Evolutionary conservation across 192 early-diverging fungal species (phyloP), one percentile per base, ranked within the genome.

Genomic region (Globomyces pollinis-pini): DNA sequence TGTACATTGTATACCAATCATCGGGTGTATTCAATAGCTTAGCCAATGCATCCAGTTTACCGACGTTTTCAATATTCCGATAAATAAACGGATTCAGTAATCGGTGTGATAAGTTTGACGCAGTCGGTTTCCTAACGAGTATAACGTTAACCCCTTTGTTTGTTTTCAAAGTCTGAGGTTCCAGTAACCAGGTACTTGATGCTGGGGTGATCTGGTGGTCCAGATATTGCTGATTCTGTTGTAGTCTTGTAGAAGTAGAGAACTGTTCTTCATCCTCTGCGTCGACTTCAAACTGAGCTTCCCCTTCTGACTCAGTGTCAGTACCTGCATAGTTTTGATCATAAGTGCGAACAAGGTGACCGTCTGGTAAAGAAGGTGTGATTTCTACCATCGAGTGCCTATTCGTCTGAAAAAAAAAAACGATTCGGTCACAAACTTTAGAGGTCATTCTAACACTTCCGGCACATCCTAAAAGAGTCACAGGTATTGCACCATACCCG

Each of bases 61-160:
- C 45, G 28, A 23, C 24, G 15, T 49, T 18, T 8, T 49, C 9
- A 49, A 49, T 49, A 24, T 49, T 49, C 28, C 45, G 20, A 24
- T 49, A 49, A 28, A 49, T 49, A 24, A 16, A 49, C 5, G 45
- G 45, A 49, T 49, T 49, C 45, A 49, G 28, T 23, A 49, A 49
- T 49, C 45, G 20, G 20, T 49, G 45, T 9, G 45, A 49, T 18
- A 49, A 26, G 6, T 49, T 28, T 28, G 45, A 49, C 28, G 45
- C 45, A 6, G 45, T 49, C 28, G 45, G 45, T 18, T 23, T 49
- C 7, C 6, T 18, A 8, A 49, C 28, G 8, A 49, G 28, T 28
- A 49, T 29, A 49, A 49, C 20, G 12, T 18, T 18, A n/a, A n/a
- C n/a, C n/a, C n/a, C n/a, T n/a, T n/a, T n/a, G n/a, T n/a, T n/a